Base-by-base conservation (phyloP, 495 filamentous ascomycete species). In the Aspergillus leporis region DNA sequence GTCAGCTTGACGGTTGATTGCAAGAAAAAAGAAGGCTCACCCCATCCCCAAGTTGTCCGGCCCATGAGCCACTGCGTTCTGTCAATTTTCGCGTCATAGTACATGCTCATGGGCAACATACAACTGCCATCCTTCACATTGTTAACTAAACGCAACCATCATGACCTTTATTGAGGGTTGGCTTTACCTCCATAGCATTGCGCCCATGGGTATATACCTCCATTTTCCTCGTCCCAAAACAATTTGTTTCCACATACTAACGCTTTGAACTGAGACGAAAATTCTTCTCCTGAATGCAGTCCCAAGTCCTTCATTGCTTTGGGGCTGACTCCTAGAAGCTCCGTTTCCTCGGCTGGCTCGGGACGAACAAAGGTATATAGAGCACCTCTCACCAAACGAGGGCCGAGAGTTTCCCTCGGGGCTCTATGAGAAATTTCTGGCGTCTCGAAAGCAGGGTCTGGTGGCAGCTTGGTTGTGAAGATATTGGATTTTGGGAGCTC, bases 41-140 rank as follows among this genome's bases (percentile, higher is more conserved):
- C 25, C 94, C 94, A 65, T 98, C 94, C 56, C 94, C 94, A 10
- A 98, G 85, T 71, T 98, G 94, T 8, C 93, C 92, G 4, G 94
- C 94, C 95, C 95, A 98, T 62, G 85, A 82, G 36, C 91, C 91
- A 68, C 77, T 81, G 52, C 19, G 38, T 36, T 4, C n/a, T 55
- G 61, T 70, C 51, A 71, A 60, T 36, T 65, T 32, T 9, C 32
- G 14, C 18, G 16, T 18, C 25, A 46, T 12, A n/a, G 9, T 14
- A 60, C 19, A 31, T 53, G 22, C 23, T 43, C n/a, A 13, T 52
- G 31, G 32, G 56, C 34, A 23, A 65, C 68, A 50, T 77, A 81
- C 79, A 84, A 84, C 74, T 84, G 81, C 81, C 81, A 84, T 9
- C 81, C 79, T 82, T 46, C 22, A 21, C 18, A 38, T 32, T 21